phyloP scores from a whole-genome alignment of 2,329 filamentous ascomycete genomes.

The Lasiodiplodia hormozganensis region DNA sequence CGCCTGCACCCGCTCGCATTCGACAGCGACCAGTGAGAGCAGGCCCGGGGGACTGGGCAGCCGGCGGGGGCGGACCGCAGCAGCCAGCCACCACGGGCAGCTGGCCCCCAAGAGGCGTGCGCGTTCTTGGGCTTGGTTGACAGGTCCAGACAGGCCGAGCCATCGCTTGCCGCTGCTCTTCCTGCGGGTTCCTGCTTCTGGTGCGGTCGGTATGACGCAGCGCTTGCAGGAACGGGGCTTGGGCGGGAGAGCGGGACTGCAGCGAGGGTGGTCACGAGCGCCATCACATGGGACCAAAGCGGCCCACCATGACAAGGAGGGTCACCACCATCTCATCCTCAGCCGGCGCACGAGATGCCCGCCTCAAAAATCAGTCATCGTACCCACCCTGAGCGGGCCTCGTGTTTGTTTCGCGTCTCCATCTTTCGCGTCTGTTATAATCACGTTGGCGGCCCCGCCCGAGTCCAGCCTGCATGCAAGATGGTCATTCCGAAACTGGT shows the following conservation, averaged over 20 bases:
- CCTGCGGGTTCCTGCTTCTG: constrained; percentile 28
- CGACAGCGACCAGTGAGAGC: background rate
- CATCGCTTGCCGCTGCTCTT: constrained; percentile 2
- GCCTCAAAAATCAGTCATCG: constrained; percentile 26
- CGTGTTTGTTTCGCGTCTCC: background rate
- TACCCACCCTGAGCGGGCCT: constrained; percentile 10
- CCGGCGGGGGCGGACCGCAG: constrained; percentile 22
- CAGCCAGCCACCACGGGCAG: constrained; percentile 23
- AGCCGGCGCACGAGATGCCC: constrained; percentile 22
- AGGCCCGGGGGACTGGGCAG: constrained; percentile 1
- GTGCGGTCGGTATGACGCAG: constrained; percentile 21
- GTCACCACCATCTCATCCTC: constrained; percentile 24
- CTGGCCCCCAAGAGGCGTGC: constrained; percentile 11
- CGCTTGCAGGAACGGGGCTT: constrained; percentile 23
- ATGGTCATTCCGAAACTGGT: constrained; percentile 26
- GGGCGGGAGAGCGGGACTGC: constrained; percentile 22
- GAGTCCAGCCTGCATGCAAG: constrained; percentile 2
- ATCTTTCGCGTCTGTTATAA: background rate
- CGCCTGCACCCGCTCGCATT: background rate
- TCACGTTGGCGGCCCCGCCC: constrained; percentile 8
- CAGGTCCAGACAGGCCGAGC: constrained; percentile 1
- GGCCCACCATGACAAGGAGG: constrained; percentile 20
- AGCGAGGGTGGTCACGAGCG: constrained; percentile 18
- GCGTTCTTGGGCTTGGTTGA: constrained; percentile 2
- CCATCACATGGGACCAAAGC: constrained; percentile 22